These are phyloP conservation scores for Fonsecaea erecta DNA, from an alignment of 2,329 filamentous ascomycete species.

Conservation along the genomic window DNA sequence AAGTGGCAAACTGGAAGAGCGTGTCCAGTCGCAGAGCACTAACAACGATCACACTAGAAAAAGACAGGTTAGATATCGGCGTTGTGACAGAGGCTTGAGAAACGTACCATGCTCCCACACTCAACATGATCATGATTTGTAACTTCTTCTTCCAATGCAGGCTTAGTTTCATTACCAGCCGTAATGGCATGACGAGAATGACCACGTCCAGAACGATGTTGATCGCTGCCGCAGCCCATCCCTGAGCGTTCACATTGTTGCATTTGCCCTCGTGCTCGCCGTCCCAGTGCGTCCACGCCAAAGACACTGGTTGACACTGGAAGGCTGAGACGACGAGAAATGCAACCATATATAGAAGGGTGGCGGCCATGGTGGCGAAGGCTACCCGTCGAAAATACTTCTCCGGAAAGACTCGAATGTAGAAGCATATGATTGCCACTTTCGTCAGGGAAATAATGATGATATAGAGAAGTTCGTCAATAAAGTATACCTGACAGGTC, in stretches of 20 bases:
- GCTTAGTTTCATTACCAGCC: constrained; percentile 45
- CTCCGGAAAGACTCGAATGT: constrained; percentile 51
- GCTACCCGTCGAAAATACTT: constrained; percentile 30
- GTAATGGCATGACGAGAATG: constrained; percentile 58
- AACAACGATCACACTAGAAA: constrained; percentile 49
- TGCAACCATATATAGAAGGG: constrained; percentile 49
- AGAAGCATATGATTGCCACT: constrained; percentile 45
- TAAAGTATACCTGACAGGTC: constrained; percentile 44
- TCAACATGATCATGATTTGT: constrained; percentile 58
- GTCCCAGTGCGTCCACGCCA: constrained; percentile 60
- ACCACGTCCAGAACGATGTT: constrained; percentile 59
- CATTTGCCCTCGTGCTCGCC: constrained; percentile 55
- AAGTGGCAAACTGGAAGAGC: constrained; percentile 50
- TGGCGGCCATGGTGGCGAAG: constrained; percentile 40
- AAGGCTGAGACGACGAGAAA: constrained; percentile 46
- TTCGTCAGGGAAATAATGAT: constrained; percentile 48
- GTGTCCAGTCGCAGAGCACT: constrained; percentile 51
- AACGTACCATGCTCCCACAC: constrained; percentile 52
- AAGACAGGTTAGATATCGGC: neutral
- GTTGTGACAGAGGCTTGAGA: neutral
- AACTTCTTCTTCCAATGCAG: constrained; percentile 51
- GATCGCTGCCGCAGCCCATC: constrained; percentile 58
- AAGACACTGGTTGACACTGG: constrained; percentile 46
- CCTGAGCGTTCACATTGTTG: constrained; percentile 55
- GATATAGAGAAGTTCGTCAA: constrained; percentile 52